Evolutionary conservation across 139 green algal genomes (phyloP).

Genomic region (Chlamydomonas incerta): DNA sequence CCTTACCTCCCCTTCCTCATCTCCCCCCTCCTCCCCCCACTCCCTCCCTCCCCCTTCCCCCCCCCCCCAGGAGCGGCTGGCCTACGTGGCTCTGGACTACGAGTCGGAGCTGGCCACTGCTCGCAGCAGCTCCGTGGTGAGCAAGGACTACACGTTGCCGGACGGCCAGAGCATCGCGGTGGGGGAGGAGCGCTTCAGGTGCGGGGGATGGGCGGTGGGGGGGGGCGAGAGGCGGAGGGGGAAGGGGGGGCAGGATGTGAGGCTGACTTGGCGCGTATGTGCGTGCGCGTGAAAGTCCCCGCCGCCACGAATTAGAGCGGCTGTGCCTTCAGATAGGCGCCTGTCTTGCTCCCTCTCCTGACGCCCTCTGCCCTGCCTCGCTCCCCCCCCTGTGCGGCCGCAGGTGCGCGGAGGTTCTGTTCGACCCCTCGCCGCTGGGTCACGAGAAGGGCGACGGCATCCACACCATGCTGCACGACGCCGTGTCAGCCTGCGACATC

Average conservation of each 20-base stretch:
- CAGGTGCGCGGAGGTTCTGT: conserved; percentile 92
- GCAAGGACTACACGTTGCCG: conserved; percentile 83
- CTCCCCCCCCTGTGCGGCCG: too few species aligned
- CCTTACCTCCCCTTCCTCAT: not conserved
- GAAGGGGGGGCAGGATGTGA: too few species aligned
- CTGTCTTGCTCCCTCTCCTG: too few species aligned
- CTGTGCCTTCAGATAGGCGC: too few species aligned
- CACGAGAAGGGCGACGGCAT: conserved; percentile 69
- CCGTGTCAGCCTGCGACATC: conserved; percentile 95
- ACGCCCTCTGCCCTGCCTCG: too few species aligned
- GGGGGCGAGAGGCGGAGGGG: not conserved
- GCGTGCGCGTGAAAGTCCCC: too few species aligned
- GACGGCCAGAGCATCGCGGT: conserved; percentile 51
- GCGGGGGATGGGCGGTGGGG: not conserved
- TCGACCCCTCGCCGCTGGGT: conserved; percentile 80
- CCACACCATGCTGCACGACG: conserved; percentile 88
- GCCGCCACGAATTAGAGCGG: too few species aligned
- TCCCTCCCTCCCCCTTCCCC: not conserved
- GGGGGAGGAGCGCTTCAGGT: conserved; percentile 52
- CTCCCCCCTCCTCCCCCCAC: not conserved
- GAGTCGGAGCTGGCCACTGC: conserved; percentile 87
- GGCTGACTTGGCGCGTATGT: too few species aligned
- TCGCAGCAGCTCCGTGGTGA: conserved; percentile 77
- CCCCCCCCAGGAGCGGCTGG: conserved; percentile 91
- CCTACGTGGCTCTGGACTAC: conserved; percentile 95